Percentiles rank a stretch among this genome's conserved stretches.
These are phyloP conservation scores for Bjerkandera adusta DNA, from an alignment of 1,284 basidiomycete genomes.

Conservation along the genomic window DNA sequence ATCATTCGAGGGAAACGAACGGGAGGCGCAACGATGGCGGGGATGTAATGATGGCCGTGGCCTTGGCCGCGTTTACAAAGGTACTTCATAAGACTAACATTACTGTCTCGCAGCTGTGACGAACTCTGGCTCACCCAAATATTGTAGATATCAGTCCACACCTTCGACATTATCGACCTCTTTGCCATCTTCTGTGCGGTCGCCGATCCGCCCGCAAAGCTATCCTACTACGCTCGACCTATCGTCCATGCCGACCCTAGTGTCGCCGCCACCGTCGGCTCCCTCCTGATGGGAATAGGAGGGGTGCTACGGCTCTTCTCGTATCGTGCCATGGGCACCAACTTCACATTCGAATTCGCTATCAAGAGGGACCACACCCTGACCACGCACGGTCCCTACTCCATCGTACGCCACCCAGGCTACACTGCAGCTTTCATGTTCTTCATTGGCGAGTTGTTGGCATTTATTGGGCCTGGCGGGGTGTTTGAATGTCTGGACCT, in stretches of 20 bases:
- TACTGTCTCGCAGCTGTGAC: too few relatives aligned
- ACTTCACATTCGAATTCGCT: conserved; percentile 14
- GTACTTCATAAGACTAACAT: too few relatives aligned
- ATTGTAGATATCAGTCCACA: too few relatives aligned
- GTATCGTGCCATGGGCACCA: conserved; percentile 3
- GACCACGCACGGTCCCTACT: conserved; percentile 8
- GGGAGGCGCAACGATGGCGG: too few relatives aligned
- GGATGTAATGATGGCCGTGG: too few relatives aligned
- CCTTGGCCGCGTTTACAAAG: too few relatives aligned
- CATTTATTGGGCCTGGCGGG: not conserved
- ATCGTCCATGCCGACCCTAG: too few relatives aligned
- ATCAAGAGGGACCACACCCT: conserved; percentile 10
- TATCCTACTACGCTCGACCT: too few relatives aligned
- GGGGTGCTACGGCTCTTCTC: conserved; percentile 2
- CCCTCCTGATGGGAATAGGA: not conserved
- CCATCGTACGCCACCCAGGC: conserved; percentile 11
- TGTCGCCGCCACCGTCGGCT: conserved; percentile 3
- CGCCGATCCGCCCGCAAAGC: too few relatives aligned
- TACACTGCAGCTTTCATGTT: conserved; percentile 6
- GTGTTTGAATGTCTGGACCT: not conserved
- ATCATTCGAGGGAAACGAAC: too few relatives aligned
- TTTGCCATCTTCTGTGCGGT: not conserved
- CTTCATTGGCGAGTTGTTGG: conserved; percentile 1
- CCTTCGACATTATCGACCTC: conserved; percentile 1
- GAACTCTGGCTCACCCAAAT: too few relatives aligned